Conservation (phyloP, 805 yeast species). For the Wickerhamomyces silvicola region DNA sequence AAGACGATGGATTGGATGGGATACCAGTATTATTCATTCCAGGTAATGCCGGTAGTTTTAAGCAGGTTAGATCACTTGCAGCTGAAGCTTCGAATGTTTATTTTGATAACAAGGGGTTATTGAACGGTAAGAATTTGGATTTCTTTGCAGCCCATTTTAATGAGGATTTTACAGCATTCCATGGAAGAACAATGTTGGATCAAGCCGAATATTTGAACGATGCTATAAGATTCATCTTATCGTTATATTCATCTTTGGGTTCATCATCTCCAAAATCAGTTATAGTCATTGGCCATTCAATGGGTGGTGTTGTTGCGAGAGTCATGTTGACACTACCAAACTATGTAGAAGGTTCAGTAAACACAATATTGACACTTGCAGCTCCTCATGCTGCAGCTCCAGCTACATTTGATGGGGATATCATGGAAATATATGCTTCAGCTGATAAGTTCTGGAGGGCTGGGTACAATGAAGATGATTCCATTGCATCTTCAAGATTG, state of each 20-base stretch:
- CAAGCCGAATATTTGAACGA: slow-evolving; percentile 92
- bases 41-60: slow-evolving; percentile 94
- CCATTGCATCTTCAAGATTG: slow-evolving; percentile 41
- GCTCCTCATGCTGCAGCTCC: slow-evolving; percentile 94
- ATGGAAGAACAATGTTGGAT: slow-evolving; percentile 87
- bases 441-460: slow-evolving; percentile 77
- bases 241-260: slow-evolving; percentile 45
- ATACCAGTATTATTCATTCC: slow-evolving; percentile 91
- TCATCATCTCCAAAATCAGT: slow-evolving; percentile 56
- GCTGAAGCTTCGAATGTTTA: slow-evolving; percentile 62
- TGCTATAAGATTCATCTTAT: slow-evolving; percentile 70
- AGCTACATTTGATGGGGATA: slow-evolving; percentile 86
- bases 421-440: slow-evolving; percentile 64
- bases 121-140: slow-evolving; percentile 49
- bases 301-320: slow-evolving; percentile 96
- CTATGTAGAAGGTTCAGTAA: slow-evolving; percentile 64
- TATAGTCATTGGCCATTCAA: slow-evolving; percentile 81
- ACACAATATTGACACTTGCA: slow-evolving; percentile 77
- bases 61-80: slow-evolving; percentile 89
- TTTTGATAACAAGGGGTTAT: slow-evolving; percentile 28
- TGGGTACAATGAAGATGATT: slow-evolving; percentile 35
- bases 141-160: slow-evolving; percentile 91
- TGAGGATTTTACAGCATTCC: slow-evolving; percentile 94
- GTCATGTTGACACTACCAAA: slow-evolving; percentile 77
- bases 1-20: slow-evolving; percentile 43